Evolutionary conservation across 768 basidiomycete genomes (phyloP).

Genomic region (Clavulina sp.): DNA sequence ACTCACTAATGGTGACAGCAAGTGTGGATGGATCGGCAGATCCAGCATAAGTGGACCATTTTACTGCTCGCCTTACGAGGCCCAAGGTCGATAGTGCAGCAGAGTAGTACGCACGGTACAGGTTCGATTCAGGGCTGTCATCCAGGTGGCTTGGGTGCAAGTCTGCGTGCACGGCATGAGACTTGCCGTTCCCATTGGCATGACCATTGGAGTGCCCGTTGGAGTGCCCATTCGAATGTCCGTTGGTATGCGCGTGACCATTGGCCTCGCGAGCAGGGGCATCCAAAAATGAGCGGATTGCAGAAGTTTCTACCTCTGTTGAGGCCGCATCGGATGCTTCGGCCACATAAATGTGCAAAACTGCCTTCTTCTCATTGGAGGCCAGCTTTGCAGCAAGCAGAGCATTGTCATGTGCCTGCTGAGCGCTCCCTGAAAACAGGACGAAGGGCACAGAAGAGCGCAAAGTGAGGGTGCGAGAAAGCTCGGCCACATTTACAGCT

Average conservation of each 20-base stretch:
- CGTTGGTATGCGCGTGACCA: constrained; percentile 15
- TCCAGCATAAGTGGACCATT: neutral
- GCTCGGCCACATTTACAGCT: constrained; percentile 36
- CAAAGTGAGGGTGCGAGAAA: constrained; percentile 59
- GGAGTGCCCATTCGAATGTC: constrained; percentile 20
- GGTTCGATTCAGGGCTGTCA: neutral
- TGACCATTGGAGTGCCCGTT: constrained; percentile 11
- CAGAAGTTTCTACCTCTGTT: neutral
- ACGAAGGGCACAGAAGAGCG: constrained; percentile 68
- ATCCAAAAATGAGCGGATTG: neutral
- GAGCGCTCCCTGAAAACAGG: constrained; percentile 54
- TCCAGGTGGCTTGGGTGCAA: neutral
- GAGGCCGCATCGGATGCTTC: constrained; percentile 6
- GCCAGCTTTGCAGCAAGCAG: constrained; percentile 73
- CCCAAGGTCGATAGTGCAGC: neutral
- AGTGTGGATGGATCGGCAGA: neutral
- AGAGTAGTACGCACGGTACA: neutral
- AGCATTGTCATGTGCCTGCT: constrained; percentile 81
- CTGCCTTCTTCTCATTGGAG: constrained; percentile 45
- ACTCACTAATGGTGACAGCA: neutral
- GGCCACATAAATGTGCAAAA: constrained; percentile 62
- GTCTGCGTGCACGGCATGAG: neutral
- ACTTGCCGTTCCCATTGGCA: neutral
- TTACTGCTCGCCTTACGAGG: neutral
- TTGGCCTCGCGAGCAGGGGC: neutral